Evolutionary conservation across 1,284 basidiomycete genomes (phyloP), one percentile per base, ranked within the genome.

Genomic region (Cutaneotrichosporon cavernicola): DNA sequence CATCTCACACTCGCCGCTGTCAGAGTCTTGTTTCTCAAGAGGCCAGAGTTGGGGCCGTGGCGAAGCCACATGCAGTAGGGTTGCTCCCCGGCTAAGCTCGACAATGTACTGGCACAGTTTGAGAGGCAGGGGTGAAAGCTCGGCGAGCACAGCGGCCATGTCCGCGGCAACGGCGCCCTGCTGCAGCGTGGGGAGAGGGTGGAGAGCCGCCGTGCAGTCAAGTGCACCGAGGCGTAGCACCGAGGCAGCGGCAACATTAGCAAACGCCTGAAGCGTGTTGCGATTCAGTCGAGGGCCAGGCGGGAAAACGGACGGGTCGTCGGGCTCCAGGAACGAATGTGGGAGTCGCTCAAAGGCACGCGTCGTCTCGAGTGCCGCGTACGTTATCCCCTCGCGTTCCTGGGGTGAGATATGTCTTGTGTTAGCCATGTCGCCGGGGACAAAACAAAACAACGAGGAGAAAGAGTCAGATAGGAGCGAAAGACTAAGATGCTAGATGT

Each of bases 401-500:
- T 43, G 21, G n/a, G 55, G 55, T 26, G 36, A 21, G 9, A 16
- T 40, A 5, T 9, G 21, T 30, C 38, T 40, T 21, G 4, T 16
- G 55, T 56, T 22, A 53, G 31, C 51, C 13, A 31, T 26, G 5
- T 31, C 14, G 26, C 26, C 26, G 26, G n/a, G 4, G 34, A 7
- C 7, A 18, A 30, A 51, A 22, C 5, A n/a, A 6, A 32, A 13
- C 18, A 8, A 10, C 16, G 16, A 53, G 31, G 16, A n/a, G 51
- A 31, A 31, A 6, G 31, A 14, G 26, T 53, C 51, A 53, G 51
- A 53, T 53, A 53, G 61, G 70, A 53, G 83, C 87, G 49, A 52
- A 53, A 53, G 51, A 53, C 51, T 53, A 87, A 87, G 30, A 32
- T 32, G 26, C 4, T 18, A 40, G 56, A 83, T 85, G 87, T 87